Evolutionary conservation across 495 filamentous ascomycete genomes (phyloP).

Genomic region (Penicillium manginii): DNA sequence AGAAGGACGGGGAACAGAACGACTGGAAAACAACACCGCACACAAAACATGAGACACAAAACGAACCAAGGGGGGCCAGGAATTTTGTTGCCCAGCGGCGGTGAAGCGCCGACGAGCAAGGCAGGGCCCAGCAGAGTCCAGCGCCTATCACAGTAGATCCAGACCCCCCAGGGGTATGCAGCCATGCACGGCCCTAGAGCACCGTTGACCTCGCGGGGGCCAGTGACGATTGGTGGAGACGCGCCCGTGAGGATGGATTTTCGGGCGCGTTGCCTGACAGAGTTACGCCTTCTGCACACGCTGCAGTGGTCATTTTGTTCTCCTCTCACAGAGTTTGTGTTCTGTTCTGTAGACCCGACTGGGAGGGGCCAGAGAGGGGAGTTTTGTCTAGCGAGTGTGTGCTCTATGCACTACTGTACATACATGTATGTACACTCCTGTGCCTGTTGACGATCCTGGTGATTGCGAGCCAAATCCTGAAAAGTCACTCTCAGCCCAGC

Average conservation of each 20-base stretch:
- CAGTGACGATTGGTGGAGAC: constrained; percentile 7
- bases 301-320: background rate
- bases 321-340: too few relatives aligned
- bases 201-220: constrained; percentile 4
- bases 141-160: constrained; percentile 21
- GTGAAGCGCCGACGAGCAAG: constrained; percentile 27
- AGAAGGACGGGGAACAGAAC: constrained; percentile 38
- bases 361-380: background rate
- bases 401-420: background rate
- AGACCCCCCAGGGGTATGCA: constrained; percentile 22
- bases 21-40: constrained; percentile 39
- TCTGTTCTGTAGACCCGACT: too few relatives aligned
- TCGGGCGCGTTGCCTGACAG: constrained; percentile 4
- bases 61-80: constrained; percentile 31
- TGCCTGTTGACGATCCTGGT: background rate
- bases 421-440: background rate
- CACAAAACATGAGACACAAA: constrained; percentile 35
- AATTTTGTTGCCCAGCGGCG: constrained; percentile 46
- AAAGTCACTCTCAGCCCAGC: background rate
- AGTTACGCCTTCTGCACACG: constrained; percentile 2
- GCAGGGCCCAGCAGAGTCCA: background rate
- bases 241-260: background rate
- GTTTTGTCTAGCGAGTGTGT: background rate
- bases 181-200: constrained; percentile 8
- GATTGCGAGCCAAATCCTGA: constrained; percentile 3